Base-by-base conservation (phyloP, 306 rosid genomes). In the Boehmeria nivea region DNA sequence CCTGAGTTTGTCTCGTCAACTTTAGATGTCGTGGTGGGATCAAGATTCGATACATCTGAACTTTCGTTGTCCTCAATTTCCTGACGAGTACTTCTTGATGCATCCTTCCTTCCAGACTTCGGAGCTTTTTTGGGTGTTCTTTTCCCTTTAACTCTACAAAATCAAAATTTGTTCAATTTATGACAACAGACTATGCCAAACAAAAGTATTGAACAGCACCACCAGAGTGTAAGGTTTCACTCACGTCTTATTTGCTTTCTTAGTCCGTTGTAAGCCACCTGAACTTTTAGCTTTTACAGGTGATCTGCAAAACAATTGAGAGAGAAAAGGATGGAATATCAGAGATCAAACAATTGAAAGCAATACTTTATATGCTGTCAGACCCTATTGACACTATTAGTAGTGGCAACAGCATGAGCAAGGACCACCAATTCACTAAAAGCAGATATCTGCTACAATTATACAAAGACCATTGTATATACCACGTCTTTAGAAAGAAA, bases 1-100 rank as follows among this genome's bases (percentile, higher is more conserved):
- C 96, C 96, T 57, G 94, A 66, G 76, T 76, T 67, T 64, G 60
- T 43, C 62, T 81, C 84, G 53, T 81, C 74, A 33, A 69, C 71
- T 80, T 77, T 64, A 27, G 77, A 71, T 17, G 61, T 51, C 45
- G 43, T 43, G 28, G 45, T 38, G 19, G 63, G 78, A 59, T 81
- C 88, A 42, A 65, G 71, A 75, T 80, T 76, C 31, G 88, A 74
- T 21, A 72, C 66, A 33, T 79, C 81, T 27, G 83, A 85, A 72
- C 65, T 77, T 69, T 74, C 96, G 62, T 71, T 79, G 57, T 73
- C 81, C 59, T 76, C 81, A 65, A 76, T 78, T 64, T 64, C 83
- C 60, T 51, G 57, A 19, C 70, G 58, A 61, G 66, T 75, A 48
- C 60, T 71, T 60, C 60, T 83, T 11, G 69, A 66, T 54, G 43